Conservation (phyloP, 441 rosid genomes). For the Viola pubescens region DNA sequence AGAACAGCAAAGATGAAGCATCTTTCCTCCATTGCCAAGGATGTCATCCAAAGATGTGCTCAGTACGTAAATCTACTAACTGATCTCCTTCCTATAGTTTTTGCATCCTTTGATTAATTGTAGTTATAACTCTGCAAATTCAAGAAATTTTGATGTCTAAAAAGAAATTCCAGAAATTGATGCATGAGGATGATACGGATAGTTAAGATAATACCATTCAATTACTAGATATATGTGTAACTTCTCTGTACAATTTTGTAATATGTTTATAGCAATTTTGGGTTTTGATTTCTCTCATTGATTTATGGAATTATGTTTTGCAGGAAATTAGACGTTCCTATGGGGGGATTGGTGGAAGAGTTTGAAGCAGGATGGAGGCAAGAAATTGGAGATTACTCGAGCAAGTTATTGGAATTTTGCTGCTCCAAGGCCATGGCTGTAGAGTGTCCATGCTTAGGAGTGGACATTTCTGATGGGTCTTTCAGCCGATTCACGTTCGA, state of each 20-base stretch:
- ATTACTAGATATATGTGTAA: background rate
- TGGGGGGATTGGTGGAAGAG: slow-evolving; percentile 38
- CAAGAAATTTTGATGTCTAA: too few relatives aligned
- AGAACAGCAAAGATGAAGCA: slow-evolving; percentile 40
- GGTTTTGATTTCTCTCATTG: too few relatives aligned
- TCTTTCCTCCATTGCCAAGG: slow-evolving; percentile 74
- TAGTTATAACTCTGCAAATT: too few relatives aligned
- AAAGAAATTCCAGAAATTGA: background rate
- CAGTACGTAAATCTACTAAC: slow-evolving; percentile 26
- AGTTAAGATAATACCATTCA: too few relatives aligned
- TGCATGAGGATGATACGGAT: too few relatives aligned
- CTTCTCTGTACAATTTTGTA: background rate
- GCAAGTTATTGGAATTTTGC: slow-evolving; percentile 69
- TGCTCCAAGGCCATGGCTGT: slow-evolving; percentile 37
- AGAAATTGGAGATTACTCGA: slow-evolving; percentile 42
- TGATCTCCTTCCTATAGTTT: background rate
- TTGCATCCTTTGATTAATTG: background rate
- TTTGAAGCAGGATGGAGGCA: slow-evolving; percentile 55
- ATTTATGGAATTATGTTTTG: too few relatives aligned
- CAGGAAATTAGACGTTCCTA: slow-evolving; percentile 48
- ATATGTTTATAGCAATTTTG: background rate
- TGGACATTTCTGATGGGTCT: slow-evolving; percentile 55
- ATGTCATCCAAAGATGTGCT: slow-evolving; percentile 55
- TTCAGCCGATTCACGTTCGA: slow-evolving; percentile 66
- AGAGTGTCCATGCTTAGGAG: slow-evolving; percentile 45